phyloP scores from a whole-genome alignment of 2,329 filamentous ascomycete species.

The Phoma herbarum region DNA sequence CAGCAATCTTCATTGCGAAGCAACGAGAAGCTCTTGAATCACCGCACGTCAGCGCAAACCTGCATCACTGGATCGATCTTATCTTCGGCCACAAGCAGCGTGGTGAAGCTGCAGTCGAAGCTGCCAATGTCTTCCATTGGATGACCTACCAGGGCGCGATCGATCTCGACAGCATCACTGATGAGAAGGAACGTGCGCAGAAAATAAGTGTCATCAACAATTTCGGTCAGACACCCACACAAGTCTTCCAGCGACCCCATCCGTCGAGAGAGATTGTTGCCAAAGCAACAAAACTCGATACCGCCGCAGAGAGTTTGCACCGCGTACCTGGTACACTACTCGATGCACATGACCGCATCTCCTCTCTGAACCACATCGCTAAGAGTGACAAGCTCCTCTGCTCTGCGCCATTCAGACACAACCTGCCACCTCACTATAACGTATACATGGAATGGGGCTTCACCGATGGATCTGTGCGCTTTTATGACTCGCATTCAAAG shows the following conservation, averaged over 20 bases:
- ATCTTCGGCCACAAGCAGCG: conserved; percentile 94
- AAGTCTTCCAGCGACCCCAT: conserved; percentile 87
- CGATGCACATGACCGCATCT: conserved; percentile 78
- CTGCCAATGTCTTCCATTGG: conserved; percentile 94
- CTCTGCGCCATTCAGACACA: conserved; percentile 82
- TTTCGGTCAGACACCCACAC: conserved; percentile 96
- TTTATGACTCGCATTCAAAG: conserved; percentile 84
- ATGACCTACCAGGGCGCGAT: conserved; percentile 94
- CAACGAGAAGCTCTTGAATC: conserved; percentile 96
- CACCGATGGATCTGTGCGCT: conserved; percentile 89
- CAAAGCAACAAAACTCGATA: conserved; percentile 76
- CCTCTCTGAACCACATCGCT: conserved; percentile 77
- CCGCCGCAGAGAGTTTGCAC: conserved; percentile 76
- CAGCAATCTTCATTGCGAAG: conserved; percentile 93
- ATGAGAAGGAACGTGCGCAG: conserved; percentile 84
- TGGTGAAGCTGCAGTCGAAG: conserved; percentile 89
- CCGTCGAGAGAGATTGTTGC: conserved; percentile 74
- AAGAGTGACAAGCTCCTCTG: conserved; percentile 86
- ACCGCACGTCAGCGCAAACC: conserved; percentile 85
- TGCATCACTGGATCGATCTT: conserved; percentile 96
- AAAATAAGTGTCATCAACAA: conserved; percentile 98
- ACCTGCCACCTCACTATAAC: conserved; percentile 86
- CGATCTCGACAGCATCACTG: conserved; percentile 88
- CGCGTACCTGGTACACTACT: conserved; percentile 81
- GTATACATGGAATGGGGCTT: conserved; percentile 97